Evolutionary conservation across 2,329 filamentous ascomycete species (phyloP).

Genomic region (Colletotrichum tropicale): DNA sequence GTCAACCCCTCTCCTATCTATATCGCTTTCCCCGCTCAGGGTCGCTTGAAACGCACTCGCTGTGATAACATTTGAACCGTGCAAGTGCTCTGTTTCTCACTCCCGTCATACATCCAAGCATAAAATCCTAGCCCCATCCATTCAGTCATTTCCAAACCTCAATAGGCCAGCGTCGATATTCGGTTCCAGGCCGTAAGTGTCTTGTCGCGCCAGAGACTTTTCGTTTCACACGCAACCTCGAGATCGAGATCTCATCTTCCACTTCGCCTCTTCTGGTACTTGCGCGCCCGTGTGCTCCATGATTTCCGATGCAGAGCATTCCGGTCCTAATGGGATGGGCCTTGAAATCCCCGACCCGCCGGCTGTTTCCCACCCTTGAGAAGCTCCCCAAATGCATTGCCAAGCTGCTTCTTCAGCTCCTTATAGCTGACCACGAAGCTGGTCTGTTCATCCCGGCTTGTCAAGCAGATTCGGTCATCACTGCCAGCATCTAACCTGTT

Average conservation of each 20-base stretch:
- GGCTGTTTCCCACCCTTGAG: conserved; percentile 48
- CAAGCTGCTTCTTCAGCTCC: conserved; percentile 76
- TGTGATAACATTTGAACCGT: neutral
- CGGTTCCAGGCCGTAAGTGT: neutral
- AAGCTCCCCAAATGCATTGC: conserved; percentile 62
- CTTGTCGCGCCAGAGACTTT: neutral
- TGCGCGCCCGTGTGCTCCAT: neutral
- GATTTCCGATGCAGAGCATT: neutral
- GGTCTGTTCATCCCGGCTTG: conserved; percentile 89
- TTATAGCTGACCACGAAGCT: conserved; percentile 89
- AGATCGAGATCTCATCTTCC: neutral
- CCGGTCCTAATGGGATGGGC: conserved; percentile 25
- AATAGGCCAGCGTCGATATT: neutral
- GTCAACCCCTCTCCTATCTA: neutral
- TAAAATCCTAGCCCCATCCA: neutral
- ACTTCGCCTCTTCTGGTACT: neutral
- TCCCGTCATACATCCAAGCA: neutral
- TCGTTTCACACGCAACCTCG: neutral
- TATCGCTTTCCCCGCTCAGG: neutral
- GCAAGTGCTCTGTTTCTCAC: neutral
- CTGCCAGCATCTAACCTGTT: conserved; percentile 92
- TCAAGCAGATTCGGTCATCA: conserved; percentile 84
- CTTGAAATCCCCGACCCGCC: conserved; percentile 33
- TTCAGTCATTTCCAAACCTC: neutral
- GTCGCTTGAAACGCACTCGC: neutral